A percentile compares a stretch with the other conserved stretches of the same genome.
Evolutionary conservation across 2,329 filamentous ascomycete species (phyloP).

Genomic region (Monilinia vaccinii-corymbosi): DNA sequence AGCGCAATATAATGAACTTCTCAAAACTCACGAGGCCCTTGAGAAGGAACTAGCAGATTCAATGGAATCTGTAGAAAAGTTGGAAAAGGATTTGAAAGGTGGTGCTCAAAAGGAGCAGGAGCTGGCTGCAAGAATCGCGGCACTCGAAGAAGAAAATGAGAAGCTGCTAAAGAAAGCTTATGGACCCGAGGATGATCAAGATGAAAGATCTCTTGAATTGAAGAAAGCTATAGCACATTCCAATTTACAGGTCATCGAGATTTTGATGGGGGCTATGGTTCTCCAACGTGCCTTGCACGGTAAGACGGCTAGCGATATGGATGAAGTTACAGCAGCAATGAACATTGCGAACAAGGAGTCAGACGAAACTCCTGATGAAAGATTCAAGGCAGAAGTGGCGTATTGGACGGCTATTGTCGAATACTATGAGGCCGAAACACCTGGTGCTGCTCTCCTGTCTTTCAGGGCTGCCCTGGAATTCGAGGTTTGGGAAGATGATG

Average conservation of each 20-base stretch:
- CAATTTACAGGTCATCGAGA: background rate
- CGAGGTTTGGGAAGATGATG: background rate
- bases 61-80: background rate
- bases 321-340: background rate
- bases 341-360: background rate
- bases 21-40: background rate
- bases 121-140: background rate
- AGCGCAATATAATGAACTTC: background rate
- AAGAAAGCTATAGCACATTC: background rate
- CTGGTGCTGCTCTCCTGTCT: background rate
- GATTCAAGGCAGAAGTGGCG: background rate
- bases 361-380: background rate
- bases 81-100: background rate
- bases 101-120: background rate
- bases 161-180: background rate
- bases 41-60: background rate
- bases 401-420: background rate
- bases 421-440: background rate
- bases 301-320: background rate
- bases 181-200: accelerated
- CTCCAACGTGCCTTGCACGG: background rate
- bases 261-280: background rate
- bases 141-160: background rate
- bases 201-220: background rate
- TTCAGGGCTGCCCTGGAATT: background rate